Conservation (phyloP, 2,329 filamentous ascomycete genomes). For the Metarhizium brunneum region DNA sequence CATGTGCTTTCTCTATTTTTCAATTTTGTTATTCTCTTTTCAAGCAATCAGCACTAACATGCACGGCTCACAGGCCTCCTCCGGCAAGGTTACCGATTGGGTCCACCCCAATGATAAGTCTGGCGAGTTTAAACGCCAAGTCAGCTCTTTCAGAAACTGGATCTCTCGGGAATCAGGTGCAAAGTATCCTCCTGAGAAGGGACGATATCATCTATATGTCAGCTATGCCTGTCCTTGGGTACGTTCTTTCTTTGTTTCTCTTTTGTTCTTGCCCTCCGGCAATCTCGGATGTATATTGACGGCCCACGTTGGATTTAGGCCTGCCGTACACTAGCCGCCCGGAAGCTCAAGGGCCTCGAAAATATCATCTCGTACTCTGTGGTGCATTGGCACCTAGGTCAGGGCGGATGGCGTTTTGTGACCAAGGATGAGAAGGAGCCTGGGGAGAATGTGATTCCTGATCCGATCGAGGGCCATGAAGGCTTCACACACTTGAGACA, state of each 20-base stretch:
- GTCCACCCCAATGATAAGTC: slow-evolving; percentile 66
- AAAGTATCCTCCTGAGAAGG: slow-evolving; percentile 76
- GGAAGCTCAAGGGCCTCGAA: slow-evolving; percentile 86
- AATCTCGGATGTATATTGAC: too few species aligned
- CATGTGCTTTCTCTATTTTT: background rate
- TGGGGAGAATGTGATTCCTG: slow-evolving; percentile 55
- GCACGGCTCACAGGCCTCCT: slow-evolving; percentile 2
- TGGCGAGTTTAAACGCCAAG: slow-evolving; percentile 88
- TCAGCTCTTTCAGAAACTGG: slow-evolving; percentile 71
- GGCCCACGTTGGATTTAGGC: slow-evolving; percentile 33
- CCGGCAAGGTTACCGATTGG: slow-evolving; percentile 60
- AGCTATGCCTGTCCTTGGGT: slow-evolving; percentile 92
- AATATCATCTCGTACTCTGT: slow-evolving; percentile 68
- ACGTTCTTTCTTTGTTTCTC: slow-evolving; percentile 9
- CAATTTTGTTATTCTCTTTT: background rate
- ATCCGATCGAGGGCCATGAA: slow-evolving; percentile 62
- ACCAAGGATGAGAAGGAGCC: slow-evolving; percentile 49
- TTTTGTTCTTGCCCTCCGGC: background rate
- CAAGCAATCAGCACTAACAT: background rate
- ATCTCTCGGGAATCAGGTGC: slow-evolving; percentile 65
- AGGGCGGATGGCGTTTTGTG: slow-evolving; percentile 73
- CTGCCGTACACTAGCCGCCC: slow-evolving; percentile 75
- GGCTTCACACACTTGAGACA: slow-evolving; percentile 62
- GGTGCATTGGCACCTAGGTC: slow-evolving; percentile 85
- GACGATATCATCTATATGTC: slow-evolving; percentile 88